Base-by-base conservation (phyloP, 495 filamentous ascomycete genomes). In the Penicillium subrubescens region DNA sequence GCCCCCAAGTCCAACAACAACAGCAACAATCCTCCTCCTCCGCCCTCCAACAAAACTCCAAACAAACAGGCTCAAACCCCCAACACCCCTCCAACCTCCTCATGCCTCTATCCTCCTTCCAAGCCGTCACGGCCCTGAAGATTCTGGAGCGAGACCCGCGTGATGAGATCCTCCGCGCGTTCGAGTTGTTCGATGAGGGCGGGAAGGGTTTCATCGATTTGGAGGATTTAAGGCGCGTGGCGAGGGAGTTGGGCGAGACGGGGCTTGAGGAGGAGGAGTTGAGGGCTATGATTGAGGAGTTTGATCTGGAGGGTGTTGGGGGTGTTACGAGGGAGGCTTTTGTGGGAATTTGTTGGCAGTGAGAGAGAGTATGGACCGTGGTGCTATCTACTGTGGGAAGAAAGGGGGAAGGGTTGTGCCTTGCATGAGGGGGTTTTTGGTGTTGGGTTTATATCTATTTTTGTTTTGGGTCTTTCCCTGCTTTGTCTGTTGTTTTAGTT, bases 281-380 rank as follows among this genome's bases (percentile, higher is more conserved):
- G 48, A 81, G 84, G 63, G 92, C 94, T 71, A 99, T 99, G 95
- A 92, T 99, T 80, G 93, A 97, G 77, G 95, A 99, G 81, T 99
- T 99, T 84, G 95, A 99, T 82, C 80, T 97, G 61, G 90, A 94
- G 74, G 93, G 92, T 0, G 94, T 96, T 67, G 92, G 92, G 7
- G 92, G 88, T 67, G 95, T 98, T 61, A 91, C 88, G 66, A 82
- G 89, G 70, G 94, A 97, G 63, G 94, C 95, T 76, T 98, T 98
- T 83, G 83, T 97, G 62, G 83, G 83, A 33, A 93, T 94, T 69
- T 94, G 91, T 73, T 82, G 83, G 78, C 83, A 84, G 71, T 84
- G 67, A 78, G 44, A 23, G 67, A 78, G 44, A 23, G 57, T 59
- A 31, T 44, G 6, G 8, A 35, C 19, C 46, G 27, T 58, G 34